phyloP scores from a whole-genome alignment of 495 filamentous ascomycete species.

The Melanomma pulvis-pyrius region DNA sequence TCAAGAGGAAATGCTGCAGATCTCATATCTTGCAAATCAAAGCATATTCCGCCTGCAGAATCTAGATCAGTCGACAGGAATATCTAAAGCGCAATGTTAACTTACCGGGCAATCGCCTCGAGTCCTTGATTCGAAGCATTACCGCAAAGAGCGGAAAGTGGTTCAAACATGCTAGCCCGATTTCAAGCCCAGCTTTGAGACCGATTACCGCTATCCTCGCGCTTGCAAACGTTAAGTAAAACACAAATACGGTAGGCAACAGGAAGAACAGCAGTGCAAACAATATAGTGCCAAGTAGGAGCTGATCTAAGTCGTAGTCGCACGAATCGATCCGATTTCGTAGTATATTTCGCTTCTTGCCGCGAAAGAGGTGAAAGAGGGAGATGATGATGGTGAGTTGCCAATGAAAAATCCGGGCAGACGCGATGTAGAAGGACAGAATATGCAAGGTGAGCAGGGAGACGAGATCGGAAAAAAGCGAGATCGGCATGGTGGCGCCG shows the following conservation, averaged over 20 bases:
- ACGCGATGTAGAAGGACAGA: constrained; percentile 96
- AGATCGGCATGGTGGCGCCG: constrained; percentile 95
- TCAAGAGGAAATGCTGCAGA: constrained; percentile 39
- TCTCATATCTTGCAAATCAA: constrained; percentile 80
- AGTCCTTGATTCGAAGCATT: constrained; percentile 96
- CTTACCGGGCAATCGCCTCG: constrained; percentile 79
- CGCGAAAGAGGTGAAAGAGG: constrained; percentile 95
- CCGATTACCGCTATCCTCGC: constrained; percentile 94
- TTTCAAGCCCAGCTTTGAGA: constrained; percentile 87
- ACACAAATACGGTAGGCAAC: constrained; percentile 90
- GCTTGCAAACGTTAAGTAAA: constrained; percentile 93
- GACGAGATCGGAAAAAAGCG: constrained; percentile 91
- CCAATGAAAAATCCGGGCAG: constrained; percentile 96
- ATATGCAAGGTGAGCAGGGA: constrained; percentile 94
- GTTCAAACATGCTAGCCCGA: constrained; percentile 88
- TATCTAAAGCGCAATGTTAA: constrained; percentile 13
- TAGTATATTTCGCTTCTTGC: constrained; percentile 96
- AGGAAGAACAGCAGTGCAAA: constrained; percentile 97
- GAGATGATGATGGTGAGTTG: constrained; percentile 95
- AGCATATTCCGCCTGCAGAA: constrained; percentile 75
- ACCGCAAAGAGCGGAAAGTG: constrained; percentile 97
- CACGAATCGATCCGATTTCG: constrained; percentile 97
- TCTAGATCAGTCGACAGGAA: neutral
- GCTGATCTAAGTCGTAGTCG: constrained; percentile 97
- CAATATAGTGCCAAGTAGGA: constrained; percentile 92